phyloP scores from a whole-genome alignment of 2,329 filamentous ascomycete species.

The Penicillium palitans region DNA sequence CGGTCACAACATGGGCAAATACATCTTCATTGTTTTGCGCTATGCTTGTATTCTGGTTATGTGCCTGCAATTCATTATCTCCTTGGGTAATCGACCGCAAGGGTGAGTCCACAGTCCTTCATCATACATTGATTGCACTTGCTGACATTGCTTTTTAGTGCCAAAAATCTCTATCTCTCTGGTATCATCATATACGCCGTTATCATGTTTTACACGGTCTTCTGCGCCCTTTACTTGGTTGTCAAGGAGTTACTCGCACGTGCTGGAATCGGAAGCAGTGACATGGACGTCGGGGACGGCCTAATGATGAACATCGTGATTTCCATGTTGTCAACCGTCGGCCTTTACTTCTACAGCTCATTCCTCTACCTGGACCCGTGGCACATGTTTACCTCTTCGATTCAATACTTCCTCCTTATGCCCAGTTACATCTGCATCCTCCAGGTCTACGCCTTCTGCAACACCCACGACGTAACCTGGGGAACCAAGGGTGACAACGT shows the following conservation, averaged over 20 bases:
- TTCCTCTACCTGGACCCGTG: slow-evolving; percentile 97
- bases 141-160: slow-evolving; percentile 40
- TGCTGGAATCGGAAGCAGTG: slow-evolving; percentile 43
- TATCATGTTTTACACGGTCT: slow-evolving; percentile 95
- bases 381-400: slow-evolving; percentile 95
- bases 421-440: slow-evolving; percentile 95
- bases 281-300: slow-evolving; percentile 70
- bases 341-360: slow-evolving; percentile 93
- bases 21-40: slow-evolving; percentile 82
- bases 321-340: slow-evolving; percentile 82
- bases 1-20: slow-evolving; percentile 77
- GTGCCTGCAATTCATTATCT: slow-evolving; percentile 92
- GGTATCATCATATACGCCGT: slow-evolving; percentile 88
- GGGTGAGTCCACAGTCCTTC: slow-evolving; percentile 52
- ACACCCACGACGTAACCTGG: slow-evolving; percentile 98
- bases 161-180: slow-evolving; percentile 82
- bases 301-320: slow-evolving; percentile 95
- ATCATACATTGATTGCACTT: not conserved
- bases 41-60: slow-evolving; percentile 87
- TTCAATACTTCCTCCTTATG: slow-evolving; percentile 89
- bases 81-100: slow-evolving; percentile 93
- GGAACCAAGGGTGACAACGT: slow-evolving; percentile 98
- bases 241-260: slow-evolving; percentile 69
- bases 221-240: slow-evolving; percentile 86
- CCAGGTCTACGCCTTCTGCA: slow-evolving; percentile 98